Evolutionary conservation across 2,329 filamentous ascomycete genomes (phyloP).

Genomic region (Dothistroma pini): DNA sequence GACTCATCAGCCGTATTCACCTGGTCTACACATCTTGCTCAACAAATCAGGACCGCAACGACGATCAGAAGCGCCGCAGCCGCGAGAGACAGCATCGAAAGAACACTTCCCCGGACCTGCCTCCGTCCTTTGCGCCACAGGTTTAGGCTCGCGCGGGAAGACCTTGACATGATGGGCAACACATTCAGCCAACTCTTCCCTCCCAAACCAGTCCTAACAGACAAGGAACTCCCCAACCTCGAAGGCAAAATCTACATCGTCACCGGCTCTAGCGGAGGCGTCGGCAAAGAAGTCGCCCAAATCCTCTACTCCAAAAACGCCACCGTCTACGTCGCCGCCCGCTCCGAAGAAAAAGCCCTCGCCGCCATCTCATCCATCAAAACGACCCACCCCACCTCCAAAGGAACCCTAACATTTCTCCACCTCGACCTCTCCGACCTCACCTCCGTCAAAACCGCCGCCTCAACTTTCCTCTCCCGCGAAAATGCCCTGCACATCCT

Average conservation of each 20-base stretch:
- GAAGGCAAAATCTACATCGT: conserved; percentile 50
- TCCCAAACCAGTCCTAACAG: conserved; percentile 41
- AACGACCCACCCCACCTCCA: conserved; percentile 34
- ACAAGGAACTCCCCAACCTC: conserved; percentile 42
- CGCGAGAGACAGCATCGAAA: background rate
- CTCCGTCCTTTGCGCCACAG: background rate
- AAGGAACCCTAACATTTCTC: conserved; percentile 43
- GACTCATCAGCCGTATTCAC: background rate
- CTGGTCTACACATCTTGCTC: background rate
- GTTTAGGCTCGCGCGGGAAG: background rate
- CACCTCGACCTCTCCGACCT: conserved; percentile 42
- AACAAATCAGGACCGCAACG: background rate
- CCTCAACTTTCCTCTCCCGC: conserved; percentile 31
- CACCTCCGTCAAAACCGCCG: conserved; percentile 32
- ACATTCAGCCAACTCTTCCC: conserved; percentile 17
- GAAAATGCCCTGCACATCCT: conserved; percentile 24
- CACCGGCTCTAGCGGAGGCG: conserved; percentile 47
- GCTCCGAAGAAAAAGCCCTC: conserved; percentile 44
- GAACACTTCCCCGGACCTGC: background rate
- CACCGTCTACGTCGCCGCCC: conserved; percentile 55
- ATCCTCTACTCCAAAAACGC: conserved; percentile 54
- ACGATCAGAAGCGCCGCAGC: background rate
- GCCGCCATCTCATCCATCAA: conserved; percentile 46
- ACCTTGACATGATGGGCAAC: background rate
- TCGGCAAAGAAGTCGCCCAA: conserved; percentile 52